Evolutionary conservation across 495 filamentous ascomycete genomes (phyloP).

Genomic region (Penicillium bialowiezense): DNA sequence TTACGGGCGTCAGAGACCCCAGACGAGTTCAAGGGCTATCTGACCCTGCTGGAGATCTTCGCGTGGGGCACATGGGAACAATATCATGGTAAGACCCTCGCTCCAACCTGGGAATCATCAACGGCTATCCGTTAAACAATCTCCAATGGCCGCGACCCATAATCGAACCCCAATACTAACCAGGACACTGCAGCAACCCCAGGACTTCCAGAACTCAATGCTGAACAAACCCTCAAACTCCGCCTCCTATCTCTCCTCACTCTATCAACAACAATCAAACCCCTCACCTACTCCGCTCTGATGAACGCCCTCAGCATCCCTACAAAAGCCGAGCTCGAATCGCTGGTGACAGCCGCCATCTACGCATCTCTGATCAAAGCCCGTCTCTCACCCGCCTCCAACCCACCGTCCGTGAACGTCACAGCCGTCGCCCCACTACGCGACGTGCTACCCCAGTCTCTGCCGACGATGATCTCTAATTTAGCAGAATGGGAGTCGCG

Average conservation of each 20-base stretch:
- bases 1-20: slow-evolving; percentile 51
- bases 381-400: slow-evolving; percentile 70
- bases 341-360: slow-evolving; percentile 84
- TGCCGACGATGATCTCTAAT: slow-evolving; percentile 62
- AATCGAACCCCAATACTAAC: no score
- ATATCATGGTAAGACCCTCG: slow-evolving; percentile 57
- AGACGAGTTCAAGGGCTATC: slow-evolving; percentile 52
- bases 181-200: slow-evolving; percentile 39
- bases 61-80: slow-evolving; percentile 84
- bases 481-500: slow-evolving; percentile 73
- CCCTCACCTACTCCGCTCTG: slow-evolving; percentile 71
- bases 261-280: slow-evolving; percentile 58
- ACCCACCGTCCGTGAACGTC: slow-evolving; percentile 66
- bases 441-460: slow-evolving; percentile 69
- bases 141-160: background rate
- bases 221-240: slow-evolving; percentile 77
- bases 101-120: background rate
- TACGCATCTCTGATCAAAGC: slow-evolving; percentile 79
- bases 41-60: slow-evolving; percentile 84
- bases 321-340: slow-evolving; percentile 71
- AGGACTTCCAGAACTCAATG: slow-evolving; percentile 67
- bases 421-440: slow-evolving; percentile 79
- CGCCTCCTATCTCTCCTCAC: slow-evolving; percentile 86
- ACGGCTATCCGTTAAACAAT: background rate
- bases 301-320: slow-evolving; percentile 63